Evolutionary conservation across 2,329 filamentous ascomycete species (phyloP).

Genomic region (Colletotrichum noveboracense): DNA sequence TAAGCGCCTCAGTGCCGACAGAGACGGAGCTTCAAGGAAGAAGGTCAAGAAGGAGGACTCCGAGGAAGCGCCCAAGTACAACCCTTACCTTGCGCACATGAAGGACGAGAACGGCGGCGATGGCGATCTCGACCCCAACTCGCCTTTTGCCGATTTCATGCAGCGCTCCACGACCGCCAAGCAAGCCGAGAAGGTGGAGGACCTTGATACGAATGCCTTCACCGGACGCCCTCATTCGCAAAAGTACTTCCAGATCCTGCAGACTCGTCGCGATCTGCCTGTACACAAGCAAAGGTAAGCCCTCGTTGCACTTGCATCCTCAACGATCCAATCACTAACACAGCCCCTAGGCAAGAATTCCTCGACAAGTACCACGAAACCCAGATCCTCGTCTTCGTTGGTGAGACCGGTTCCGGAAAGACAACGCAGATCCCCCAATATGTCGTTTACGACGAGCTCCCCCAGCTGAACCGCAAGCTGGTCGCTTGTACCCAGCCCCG

Average conservation of each 20-base stretch:
- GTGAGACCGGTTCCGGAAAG: slow-evolving; percentile 99
- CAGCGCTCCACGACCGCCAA: slow-evolving; percentile 82
- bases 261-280: slow-evolving; percentile 82
- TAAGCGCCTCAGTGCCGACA: slow-evolving; percentile 51
- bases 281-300: slow-evolving; percentile 85
- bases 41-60: slow-evolving; percentile 45
- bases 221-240: slow-evolving; percentile 77
- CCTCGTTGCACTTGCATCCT: not conserved
- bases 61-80: slow-evolving; percentile 51
- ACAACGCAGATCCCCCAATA: slow-evolving; percentile 99
- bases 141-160: slow-evolving; percentile 69
- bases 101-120: slow-evolving; percentile 58
- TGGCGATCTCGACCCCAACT: slow-evolving; percentile 35
- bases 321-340: not conserved
- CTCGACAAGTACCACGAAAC: slow-evolving; percentile 89
- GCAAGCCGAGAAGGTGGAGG: slow-evolving; percentile 76
- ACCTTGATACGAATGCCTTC: slow-evolving; percentile 85
- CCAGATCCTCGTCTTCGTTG: slow-evolving; percentile 97
- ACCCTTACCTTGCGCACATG: slow-evolving; percentile 93
- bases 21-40: slow-evolving; percentile 45
- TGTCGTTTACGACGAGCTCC: slow-evolving; percentile 95
- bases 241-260: slow-evolving; percentile 89
- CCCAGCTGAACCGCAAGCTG: slow-evolving; percentile 84
- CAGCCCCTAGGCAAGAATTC: slow-evolving; percentile 76
- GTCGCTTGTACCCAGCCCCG: slow-evolving; percentile 97